phyloP scores from a whole-genome alignment of 805 yeast species.

The Candida insectorum region DNA sequence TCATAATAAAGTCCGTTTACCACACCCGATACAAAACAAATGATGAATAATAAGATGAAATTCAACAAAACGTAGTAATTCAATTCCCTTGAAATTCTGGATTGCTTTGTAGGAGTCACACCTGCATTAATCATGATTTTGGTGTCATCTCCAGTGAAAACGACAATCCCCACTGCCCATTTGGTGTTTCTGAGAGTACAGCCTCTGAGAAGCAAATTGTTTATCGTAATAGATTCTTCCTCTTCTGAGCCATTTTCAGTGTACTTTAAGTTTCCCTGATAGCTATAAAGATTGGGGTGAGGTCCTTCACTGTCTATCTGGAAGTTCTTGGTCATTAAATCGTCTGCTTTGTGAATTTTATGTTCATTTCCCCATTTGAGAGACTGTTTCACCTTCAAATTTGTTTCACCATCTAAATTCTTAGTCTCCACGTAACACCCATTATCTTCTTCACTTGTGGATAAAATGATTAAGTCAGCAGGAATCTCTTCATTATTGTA shows the following conservation, averaged over 20 bases:
- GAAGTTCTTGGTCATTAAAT: constrained; percentile 43
- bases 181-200: constrained; percentile 69
- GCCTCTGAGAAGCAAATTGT: constrained; percentile 69
- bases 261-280: constrained; percentile 61
- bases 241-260: constrained; percentile 1
- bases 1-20: constrained; percentile 65
- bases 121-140: constrained; percentile 80
- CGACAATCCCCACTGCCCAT: constrained; percentile 71
- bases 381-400: constrained; percentile 73
- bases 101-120: constrained; percentile 69
- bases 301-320: constrained; percentile 85
- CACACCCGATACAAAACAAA: constrained; percentile 69
- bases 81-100: constrained; percentile 61
- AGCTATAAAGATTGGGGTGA: constrained; percentile 70
- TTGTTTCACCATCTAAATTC: constrained; percentile 49
- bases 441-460: constrained; percentile 69
- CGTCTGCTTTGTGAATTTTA: constrained; percentile 37
- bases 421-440: constrained; percentile 59
- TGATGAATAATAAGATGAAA: constrained; percentile 55
- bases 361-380: constrained; percentile 56
- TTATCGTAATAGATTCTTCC: constrained; percentile 43
- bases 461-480: constrained; percentile 65
- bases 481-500: constrained; percentile 74
- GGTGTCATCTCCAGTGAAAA: constrained; percentile 75
- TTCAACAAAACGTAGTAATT: constrained; percentile 65